Evolutionary conservation across 176 grass and related monocot genomes (phyloP).

Genomic region (Musa troglodytarum): DNA sequence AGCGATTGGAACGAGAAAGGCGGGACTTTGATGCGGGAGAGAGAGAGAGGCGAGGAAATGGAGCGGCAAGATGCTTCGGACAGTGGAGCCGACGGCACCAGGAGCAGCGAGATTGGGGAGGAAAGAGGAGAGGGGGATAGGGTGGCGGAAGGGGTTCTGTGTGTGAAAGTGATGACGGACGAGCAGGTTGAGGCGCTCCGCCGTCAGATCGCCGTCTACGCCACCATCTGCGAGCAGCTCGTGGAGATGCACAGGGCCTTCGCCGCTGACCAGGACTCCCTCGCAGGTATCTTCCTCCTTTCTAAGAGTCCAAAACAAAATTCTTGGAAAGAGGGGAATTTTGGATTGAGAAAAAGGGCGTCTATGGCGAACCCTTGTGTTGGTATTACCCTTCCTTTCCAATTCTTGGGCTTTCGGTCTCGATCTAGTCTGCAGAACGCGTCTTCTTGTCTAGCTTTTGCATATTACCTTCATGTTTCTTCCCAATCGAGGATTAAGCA

Average conservation of each 20-base stretch:
- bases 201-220: conserved; percentile 17
- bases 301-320: neutral
- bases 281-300: neutral
- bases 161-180: conserved; percentile 13
- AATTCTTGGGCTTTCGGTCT: no score
- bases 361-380: no score
- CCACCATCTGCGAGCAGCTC: conserved; percentile 17
- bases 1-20: no score
- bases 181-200: conserved; percentile 15
- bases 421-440: no score
- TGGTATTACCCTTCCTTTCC: no score
- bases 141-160: conserved; percentile 5
- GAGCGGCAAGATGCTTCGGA: neutral
- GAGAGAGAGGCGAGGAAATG: neutral
- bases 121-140: neutral
- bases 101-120: neutral
- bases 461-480: no score
- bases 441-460: no score
- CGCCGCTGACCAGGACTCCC: conserved; percentile 3
- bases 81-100: no score
- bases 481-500: no score
- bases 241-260: conserved; percentile 10
- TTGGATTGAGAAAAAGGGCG: no score
- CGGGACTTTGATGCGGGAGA: no score
- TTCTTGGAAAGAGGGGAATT: neutral